phyloP scores from a whole-genome alignment of 169 alveolate species.

The Eimeria falciformis region DNA sequence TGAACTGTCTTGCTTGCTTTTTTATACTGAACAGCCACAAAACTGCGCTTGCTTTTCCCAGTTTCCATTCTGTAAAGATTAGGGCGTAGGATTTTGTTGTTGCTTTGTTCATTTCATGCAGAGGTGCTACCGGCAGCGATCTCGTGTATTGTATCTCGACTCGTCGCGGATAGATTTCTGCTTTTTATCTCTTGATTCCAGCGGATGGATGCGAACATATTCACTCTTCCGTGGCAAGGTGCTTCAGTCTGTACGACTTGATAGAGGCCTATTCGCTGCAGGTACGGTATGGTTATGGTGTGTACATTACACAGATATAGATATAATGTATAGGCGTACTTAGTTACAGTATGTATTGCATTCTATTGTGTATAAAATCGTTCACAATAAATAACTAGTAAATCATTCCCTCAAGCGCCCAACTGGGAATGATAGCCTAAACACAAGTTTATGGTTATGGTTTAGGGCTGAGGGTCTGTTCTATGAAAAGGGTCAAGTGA shows the following conservation, averaged over 20 bases:
- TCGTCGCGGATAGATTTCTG: slow-evolving; percentile 28
- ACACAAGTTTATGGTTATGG: background rate
- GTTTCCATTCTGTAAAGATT: background rate
- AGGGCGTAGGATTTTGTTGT: background rate
- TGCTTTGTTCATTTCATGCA: background rate
- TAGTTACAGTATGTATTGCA: background rate
- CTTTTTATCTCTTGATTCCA: slow-evolving; percentile 25
- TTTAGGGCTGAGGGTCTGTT: background rate
- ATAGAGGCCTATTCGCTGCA: slow-evolving; percentile 26
- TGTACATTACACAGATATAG: background rate
- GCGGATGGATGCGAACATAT: slow-evolving; percentile 24
- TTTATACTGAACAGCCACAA: background rate
- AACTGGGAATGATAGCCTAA: too few relatives aligned
- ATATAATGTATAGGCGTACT: background rate
- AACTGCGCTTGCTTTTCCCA: background rate
- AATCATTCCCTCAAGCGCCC: too few relatives aligned
- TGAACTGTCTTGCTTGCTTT: background rate
- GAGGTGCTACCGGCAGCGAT: slow-evolving; percentile 28
- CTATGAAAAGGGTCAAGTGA: background rate
- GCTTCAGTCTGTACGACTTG: background rate
- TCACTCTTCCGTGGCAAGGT: slow-evolving; percentile 44
- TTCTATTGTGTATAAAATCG: background rate
- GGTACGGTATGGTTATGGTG: slow-evolving; percentile 1
- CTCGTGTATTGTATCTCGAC: slow-evolving; percentile 28
- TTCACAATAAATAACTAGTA: too few relatives aligned